A percentile compares a stretch with the other conserved stretches of the same genome.
These are phyloP conservation scores for Eremochloa ophiuroides DNA, from an alignment of 176 grass and related monocot species.

Conservation along the genomic window DNA sequence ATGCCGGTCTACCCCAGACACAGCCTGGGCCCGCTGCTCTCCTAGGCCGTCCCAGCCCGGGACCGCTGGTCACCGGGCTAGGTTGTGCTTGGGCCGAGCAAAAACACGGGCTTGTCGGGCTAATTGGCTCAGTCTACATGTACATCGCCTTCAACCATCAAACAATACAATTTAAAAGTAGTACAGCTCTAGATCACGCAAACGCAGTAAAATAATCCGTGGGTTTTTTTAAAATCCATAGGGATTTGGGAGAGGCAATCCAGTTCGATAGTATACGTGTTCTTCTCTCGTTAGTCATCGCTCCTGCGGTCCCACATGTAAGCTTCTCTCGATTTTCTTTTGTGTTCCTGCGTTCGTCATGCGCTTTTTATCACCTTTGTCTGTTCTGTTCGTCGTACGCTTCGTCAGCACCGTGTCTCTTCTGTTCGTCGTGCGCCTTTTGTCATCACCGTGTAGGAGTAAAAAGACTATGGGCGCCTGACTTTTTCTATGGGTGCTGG, in stretches of 20 bases:
- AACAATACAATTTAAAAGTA: too few species aligned
- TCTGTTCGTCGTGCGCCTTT: not conserved
- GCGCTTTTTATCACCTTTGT: not conserved
- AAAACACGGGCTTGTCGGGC: too few species aligned
- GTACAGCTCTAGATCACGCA: not conserved
- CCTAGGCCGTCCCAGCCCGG: too few species aligned
- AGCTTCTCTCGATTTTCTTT: not conserved
- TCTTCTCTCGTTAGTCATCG: not conserved
- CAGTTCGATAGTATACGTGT: not conserved
- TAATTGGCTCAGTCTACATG: too few species aligned
- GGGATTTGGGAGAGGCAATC: not conserved
- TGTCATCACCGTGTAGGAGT: not conserved
- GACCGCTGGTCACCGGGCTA: too few species aligned
- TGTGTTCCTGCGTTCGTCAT: not conserved
- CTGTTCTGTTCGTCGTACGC: not conserved
- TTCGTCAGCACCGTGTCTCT: not conserved
- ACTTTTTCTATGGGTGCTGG: not conserved
- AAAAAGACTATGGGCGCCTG: not conserved
- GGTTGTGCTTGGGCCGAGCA: too few species aligned
- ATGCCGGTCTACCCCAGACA: too few species aligned
- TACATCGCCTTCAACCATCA: too few species aligned
- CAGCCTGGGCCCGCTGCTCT: too few species aligned
- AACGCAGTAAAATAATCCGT: not conserved
- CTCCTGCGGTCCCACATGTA: not conserved
- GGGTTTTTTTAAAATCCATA: not conserved